Percentiles rank a stretch among this genome's conserved stretches.
Evolutionary conservation across 805 yeast species (phyloP).

Genomic region (Candida andamanensis): DNA sequence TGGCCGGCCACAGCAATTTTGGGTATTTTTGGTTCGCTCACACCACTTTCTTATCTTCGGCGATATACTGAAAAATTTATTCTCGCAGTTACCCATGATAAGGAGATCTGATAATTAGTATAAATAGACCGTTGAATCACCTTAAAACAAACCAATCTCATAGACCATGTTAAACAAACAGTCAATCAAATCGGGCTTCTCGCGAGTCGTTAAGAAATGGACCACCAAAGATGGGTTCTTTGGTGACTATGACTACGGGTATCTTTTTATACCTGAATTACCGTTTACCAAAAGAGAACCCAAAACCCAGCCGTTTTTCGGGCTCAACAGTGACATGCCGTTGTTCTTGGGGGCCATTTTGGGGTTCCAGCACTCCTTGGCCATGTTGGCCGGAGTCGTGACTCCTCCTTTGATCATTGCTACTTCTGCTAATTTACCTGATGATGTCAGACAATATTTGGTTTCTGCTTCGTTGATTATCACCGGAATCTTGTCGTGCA

Average conservation of each 20-base stretch:
- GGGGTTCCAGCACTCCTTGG: constrained; percentile 82
- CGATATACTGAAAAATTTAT: no score
- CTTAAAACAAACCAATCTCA: neutral
- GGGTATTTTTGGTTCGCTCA: neutral
- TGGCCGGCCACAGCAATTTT: no score
- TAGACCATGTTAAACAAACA: constrained; percentile 10
- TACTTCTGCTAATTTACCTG: constrained; percentile 51
- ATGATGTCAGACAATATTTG: constrained; percentile 32
- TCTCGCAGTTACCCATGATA: neutral
- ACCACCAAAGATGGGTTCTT: constrained; percentile 75
- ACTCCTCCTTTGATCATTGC: constrained; percentile 79
- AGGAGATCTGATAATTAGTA: neutral
- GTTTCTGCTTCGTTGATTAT: constrained; percentile 34
- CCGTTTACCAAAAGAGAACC: constrained; percentile 53
- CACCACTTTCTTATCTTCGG: neutral
- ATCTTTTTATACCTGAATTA: constrained; percentile 72
- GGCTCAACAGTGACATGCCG: constrained; percentile 77
- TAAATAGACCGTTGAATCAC: no score
- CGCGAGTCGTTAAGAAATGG: constrained; percentile 36
- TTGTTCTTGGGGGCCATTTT: constrained; percentile 67
- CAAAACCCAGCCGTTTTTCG: constrained; percentile 75
- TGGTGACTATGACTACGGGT: constrained; percentile 84
- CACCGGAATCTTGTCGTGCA: constrained; percentile 53
- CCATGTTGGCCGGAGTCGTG: constrained; percentile 90
- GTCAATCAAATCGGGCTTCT: constrained; percentile 11